Percentiles rank a stretch among this genome's conserved stretches.
phyloP scores from a whole-genome alignment of 1,284 basidiomycete genomes.

The Cutaneotrichosporon arboriforme region DNA sequence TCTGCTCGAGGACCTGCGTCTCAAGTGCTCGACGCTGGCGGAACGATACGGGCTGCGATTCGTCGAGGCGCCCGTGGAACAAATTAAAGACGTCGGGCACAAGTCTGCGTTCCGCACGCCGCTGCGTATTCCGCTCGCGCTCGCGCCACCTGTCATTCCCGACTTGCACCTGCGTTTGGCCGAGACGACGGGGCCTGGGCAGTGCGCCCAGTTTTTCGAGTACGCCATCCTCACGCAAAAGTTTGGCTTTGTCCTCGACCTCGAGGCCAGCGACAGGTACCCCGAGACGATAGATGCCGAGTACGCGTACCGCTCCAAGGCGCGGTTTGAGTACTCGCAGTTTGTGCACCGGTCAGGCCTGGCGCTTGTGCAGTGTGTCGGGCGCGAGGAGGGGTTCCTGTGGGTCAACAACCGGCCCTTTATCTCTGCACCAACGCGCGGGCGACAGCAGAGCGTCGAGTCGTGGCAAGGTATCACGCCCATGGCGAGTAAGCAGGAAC shows the following conservation, averaged over 20 bases:
- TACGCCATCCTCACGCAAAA: conserved; percentile 64
- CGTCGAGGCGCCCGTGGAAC: conserved; percentile 84
- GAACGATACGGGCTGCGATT: conserved; percentile 87
- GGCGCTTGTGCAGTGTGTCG: conserved; percentile 80
- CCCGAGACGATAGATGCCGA: conserved; percentile 73
- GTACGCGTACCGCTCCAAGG: conserved; percentile 72
- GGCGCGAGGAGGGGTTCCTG: conserved; percentile 68
- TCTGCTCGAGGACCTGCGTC: conserved; percentile 85
- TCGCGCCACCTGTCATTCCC: conserved; percentile 65
- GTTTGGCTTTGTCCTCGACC: conserved; percentile 79
- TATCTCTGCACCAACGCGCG: conserved; percentile 37
- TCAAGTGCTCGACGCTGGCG: conserved; percentile 75
- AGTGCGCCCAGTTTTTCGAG: conserved; percentile 68
- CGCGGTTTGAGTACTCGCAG: conserved; percentile 70
- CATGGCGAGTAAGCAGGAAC: conserved; percentile 33
- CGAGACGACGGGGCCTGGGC: conserved; percentile 46
- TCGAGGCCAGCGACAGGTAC: conserved; percentile 71
- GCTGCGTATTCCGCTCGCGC: conserved; percentile 67
- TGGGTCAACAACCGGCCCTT: conserved; percentile 77
- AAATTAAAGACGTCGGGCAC: conserved; percentile 70
- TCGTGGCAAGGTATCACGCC: conserved; percentile 20
- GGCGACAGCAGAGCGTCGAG: conserved; percentile 13
- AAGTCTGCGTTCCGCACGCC: conserved; percentile 85
- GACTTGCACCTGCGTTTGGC: conserved; percentile 64
- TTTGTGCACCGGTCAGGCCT: conserved; percentile 82